Base-by-base conservation (phyloP, 1,284 basidiomycete genomes). In the Ustilago shanxiensis region DNA sequence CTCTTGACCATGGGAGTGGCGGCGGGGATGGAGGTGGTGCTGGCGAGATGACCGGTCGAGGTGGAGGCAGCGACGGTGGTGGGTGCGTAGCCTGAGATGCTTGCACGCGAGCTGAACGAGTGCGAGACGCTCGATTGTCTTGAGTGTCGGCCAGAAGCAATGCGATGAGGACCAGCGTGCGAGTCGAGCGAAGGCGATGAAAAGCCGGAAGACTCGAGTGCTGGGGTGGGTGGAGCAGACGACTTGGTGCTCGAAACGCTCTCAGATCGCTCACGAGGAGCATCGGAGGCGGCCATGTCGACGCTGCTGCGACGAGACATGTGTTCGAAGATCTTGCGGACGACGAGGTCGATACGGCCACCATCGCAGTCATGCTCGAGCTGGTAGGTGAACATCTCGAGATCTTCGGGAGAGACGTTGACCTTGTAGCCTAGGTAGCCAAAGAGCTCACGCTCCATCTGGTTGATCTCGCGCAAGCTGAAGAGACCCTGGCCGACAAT, bases 361-460 rank as follows among this genome's bases (percentile, higher is more conserved):
- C 64, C 66, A 35, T 69, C 68, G 55, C 69, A 59, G 18, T 76
- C 74, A 45, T 70, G 59, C 54, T 81, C 76, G 44, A 85, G 74
- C 55, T 79, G 79, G 47, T 66, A 68, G 47, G 75, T 77, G 58
- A 86, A 85, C 29, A 69, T 50, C n/a, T 73, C 70, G 41, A 86
- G 74, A 20, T 81, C 82, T 29, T 79, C 77, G n/a, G 74, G 77
- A 53, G 71, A 63, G 5, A 83, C 81, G 51, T 82, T 81, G 62
- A 86, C 79, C 62, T 82, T 79, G 72, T 79, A 80, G 57, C 80
- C 84, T 28, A 86, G 79, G 61, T 85, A 85, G n/a, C 79, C 81
- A 37, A 86, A 84, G 29, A 86, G 76, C 66, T 86, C 85, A 37
- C 85, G 80, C 70, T 86, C 85, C 83, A 86, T 86, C 67, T 85